Evolutionary conservation across 495 filamentous ascomycete species (phyloP), one percentile per base, ranked within the genome.

Genomic region (Symbiotaphrina buchneri): DNA sequence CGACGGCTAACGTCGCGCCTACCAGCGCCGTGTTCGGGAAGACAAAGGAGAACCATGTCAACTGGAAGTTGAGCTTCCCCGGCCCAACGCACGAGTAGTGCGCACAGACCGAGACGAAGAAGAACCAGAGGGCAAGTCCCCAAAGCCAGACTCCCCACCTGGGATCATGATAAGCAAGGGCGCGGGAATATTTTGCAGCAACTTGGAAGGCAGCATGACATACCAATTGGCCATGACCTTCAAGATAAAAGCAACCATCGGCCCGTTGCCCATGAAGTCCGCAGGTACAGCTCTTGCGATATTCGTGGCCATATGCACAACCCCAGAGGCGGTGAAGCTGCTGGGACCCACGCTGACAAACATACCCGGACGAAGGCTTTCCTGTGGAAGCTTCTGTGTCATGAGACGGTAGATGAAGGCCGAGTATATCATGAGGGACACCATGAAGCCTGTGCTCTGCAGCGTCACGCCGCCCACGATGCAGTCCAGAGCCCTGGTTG

Each of bases 1-100:
- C 72, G n/a, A 85, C 53, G 2, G 71, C 69, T 39, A 76, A 70
- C 0, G 77, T 84, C 0, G 77, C 73, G 0, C 71, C 77, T 20
- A 74, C 54, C 39, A 31, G 31, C 10, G 21, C 21, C n/a, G 11
- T 16, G 39, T 91, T 85, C 3, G 81, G 81, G 43, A 91, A 91
- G 0, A 91, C 59, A 44, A 84, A 91, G 0, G 71, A 77, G 47
- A 69, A 87, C 77, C 79, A 91, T 3, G 69, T 79, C 79, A 91
- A 85, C 16, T 74, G 71, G 43, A 84, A 91, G 8, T 60, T 58
- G 54, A 82, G 69, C 23, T 65, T 66, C 10, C 47, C 49, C 18
- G 48, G 61, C 4, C 53, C 51, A n/a, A 76, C 56, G 21, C 73
- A 71, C n/a, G 71, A 73, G 61, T 57, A 74, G 36, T 85, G 66